Evolutionary conservation across 208 protist genomes (phyloP).

Genomic region (Jaenimonas drosophilae): DNA sequence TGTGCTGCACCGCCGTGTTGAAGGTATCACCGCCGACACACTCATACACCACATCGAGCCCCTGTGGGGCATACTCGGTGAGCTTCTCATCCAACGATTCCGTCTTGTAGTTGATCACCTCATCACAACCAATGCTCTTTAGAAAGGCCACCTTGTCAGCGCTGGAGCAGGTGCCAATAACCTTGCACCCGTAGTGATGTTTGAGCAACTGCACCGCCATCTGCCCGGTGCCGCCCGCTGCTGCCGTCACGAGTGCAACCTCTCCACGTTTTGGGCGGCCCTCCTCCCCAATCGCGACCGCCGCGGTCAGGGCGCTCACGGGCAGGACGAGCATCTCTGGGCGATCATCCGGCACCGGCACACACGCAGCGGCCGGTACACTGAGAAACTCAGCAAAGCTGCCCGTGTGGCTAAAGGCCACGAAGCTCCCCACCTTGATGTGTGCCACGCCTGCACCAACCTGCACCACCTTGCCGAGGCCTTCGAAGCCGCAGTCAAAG

Average conservation of each 20-base stretch:
- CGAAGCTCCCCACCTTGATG: conserved; percentile 22
- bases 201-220: conserved; percentile 87
- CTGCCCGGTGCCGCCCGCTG: conserved; percentile 78
- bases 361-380: conserved; percentile 15
- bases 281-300: conserved; percentile 48
- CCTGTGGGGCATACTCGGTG: conserved; percentile 42
- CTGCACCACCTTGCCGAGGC: conserved; percentile 38
- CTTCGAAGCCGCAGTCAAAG: conserved; percentile 76
- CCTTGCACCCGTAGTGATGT: conserved; percentile 60
- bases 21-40: conserved; percentile 73
- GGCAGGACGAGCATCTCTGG: conserved; percentile 25
- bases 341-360: conserved; percentile 24
- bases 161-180: conserved; percentile 82
- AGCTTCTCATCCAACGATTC: conserved; percentile 39
- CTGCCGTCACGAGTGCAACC: conserved; percentile 72
- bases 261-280: conserved; percentile 23
- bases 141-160: conserved; percentile 63
- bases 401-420: conserved; percentile 35
- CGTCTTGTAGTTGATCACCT: conserved; percentile 77
- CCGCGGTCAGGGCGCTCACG: conserved; percentile 61
- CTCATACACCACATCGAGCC: conserved; percentile 82
- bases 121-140: conserved; percentile 64
- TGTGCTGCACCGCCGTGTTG: conserved; percentile 50
- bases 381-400: conserved; percentile 35
- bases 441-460: conserved; percentile 26